Conservation (phyloP, 2,329 filamentous ascomycete genomes). For the Fusarium sterilihyphosum region DNA sequence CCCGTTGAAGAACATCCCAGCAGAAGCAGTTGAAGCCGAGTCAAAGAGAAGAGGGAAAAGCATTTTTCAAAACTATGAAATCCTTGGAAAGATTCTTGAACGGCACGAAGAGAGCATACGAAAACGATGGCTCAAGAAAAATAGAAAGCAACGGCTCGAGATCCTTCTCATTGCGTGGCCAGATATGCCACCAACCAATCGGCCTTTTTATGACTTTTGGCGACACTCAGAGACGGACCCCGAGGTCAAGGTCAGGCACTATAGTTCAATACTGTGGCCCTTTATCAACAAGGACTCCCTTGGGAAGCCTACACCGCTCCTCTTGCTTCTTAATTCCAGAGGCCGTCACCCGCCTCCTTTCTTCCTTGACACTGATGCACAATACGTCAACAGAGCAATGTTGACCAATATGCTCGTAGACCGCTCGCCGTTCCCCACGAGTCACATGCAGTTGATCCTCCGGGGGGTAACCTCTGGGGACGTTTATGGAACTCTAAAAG, state of each 20-base stretch:
- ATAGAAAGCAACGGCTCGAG: not conserved
- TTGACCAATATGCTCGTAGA: too few species aligned
- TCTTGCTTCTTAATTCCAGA: not conserved
- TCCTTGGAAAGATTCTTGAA: not conserved
- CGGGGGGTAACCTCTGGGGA: too few species aligned
- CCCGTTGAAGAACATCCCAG: not conserved
- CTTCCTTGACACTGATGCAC: not conserved
- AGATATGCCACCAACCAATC: not conserved
- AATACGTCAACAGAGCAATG: rapidly evolving
- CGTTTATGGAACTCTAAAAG: not conserved
- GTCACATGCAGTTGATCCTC: too few species aligned
- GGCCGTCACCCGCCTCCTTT: not conserved
- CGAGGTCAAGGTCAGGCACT: rapidly evolving
- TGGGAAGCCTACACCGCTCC: not conserved
- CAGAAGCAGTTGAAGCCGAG: not conserved
- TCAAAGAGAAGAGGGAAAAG: not conserved
- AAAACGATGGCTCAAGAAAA: not conserved
- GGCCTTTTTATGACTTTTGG: not conserved
- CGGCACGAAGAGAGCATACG: not conserved
- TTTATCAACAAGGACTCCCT: not conserved
- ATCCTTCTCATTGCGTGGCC: not conserved
- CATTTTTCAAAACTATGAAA: not conserved
- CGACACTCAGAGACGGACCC: not conserved
- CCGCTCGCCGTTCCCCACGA: too few species aligned
- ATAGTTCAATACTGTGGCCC: not conserved